Base-by-base conservation (phyloP, 2,329 filamentous ascomycete species). In the Fusarium drepaniforme region DNA sequence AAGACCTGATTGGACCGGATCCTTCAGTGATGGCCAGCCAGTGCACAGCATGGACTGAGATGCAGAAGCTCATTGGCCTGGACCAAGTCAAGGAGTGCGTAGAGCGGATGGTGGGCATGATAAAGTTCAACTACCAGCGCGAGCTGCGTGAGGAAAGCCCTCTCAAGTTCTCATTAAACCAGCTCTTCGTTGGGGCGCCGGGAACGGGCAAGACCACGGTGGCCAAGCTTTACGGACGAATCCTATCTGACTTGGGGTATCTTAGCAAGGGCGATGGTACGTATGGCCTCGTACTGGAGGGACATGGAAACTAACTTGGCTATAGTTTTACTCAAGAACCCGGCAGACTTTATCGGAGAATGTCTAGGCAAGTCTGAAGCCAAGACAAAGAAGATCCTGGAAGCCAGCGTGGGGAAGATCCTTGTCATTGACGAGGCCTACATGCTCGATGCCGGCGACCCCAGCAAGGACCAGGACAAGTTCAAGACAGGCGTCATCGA, bases 371-470 rank as follows among this genome's bases (percentile, higher is more conserved):
- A 56, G 15, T 59, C 63, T 1, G 53, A 66, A 28, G 53, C 13
- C 1, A 35, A 49, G 4, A 60, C 40, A 2, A 66, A 51, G 1
- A 4, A 16, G 21, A 53, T 40, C 6, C n/a, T 66, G 9, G 28
- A 59, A 2, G 63, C 58, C 9, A 53, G 30, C 4, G 15, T 59
- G 13, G 53, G 63, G 6, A 53, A 53, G 6, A 33, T 66, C 5
- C 46, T 66, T 7, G 35, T 66, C n/a, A 60, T 66, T 5, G 63
- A 66, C 18, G 51, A 66, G 15, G 63, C 63, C 18, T 53, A 66
- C 12, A 5, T 59, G 8, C 38, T 66, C 15, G 58, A 58, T 13
- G 12, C 28, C 28, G 51, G 33, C 23, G 21, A 28, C 8, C n/a
- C 51, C 25, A 18, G 23, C 28, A 56, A 18, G 18, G 51, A 56